These are phyloP conservation scores for Picea abies DNA, from an alignment of 83 land plant species.

Conservation along the genomic window DNA sequence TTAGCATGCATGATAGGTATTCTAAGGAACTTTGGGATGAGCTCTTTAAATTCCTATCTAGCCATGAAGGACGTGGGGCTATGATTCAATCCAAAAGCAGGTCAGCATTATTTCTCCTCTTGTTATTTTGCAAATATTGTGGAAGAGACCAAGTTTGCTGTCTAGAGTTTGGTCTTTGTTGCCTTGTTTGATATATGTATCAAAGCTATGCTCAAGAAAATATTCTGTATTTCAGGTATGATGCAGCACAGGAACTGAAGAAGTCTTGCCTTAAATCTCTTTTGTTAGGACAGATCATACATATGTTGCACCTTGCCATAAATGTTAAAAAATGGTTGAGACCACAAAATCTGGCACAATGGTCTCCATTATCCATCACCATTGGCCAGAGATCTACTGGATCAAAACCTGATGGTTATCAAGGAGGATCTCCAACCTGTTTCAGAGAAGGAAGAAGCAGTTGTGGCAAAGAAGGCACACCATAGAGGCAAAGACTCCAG, in stretches of 20 bases:
- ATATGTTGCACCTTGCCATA: slow-evolving; percentile 26
- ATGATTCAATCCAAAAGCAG: slow-evolving; percentile 48
- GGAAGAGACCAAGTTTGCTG: neutral
- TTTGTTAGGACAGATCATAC: slow-evolving; percentile 31
- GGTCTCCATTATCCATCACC: slow-evolving; percentile 35
- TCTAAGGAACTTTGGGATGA: slow-evolving; percentile 43
- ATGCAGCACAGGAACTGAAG: slow-evolving; percentile 38
- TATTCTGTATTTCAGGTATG: slow-evolving; percentile 25
- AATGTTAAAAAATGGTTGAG: slow-evolving; percentile 30
- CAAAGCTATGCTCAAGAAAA: neutral
- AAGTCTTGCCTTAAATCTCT: slow-evolving; percentile 23
- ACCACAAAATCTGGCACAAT: slow-evolving; percentile 24
- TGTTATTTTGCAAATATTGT: neutral
- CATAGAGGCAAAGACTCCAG: neutral
- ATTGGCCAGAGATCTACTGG: neutral
- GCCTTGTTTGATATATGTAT: neutral
- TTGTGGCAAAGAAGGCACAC: neutral
- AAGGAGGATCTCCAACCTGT: neutral
- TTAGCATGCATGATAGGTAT: slow-evolving; percentile 37
- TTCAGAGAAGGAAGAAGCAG: neutral
- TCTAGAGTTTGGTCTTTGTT: neutral
- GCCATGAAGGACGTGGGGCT: slow-evolving; percentile 40
- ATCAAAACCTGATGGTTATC: neutral
- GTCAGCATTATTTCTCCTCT: slow-evolving; percentile 18
- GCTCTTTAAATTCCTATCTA: slow-evolving; percentile 39